phyloP scores from a whole-genome alignment of 164 flowering plant species.

The Pachysandra terminalis region DNA sequence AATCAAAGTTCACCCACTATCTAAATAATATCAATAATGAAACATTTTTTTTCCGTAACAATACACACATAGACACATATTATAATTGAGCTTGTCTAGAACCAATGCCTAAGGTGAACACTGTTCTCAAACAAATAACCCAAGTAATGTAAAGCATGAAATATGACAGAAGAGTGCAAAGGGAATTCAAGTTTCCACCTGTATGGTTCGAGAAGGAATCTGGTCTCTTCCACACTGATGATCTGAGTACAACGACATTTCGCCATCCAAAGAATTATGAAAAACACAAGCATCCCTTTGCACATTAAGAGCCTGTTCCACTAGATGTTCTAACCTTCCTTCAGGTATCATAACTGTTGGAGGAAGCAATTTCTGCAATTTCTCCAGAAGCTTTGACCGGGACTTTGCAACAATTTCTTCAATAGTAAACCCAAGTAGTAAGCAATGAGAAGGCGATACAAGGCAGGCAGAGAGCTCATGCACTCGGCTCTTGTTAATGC shows the following conservation, averaged over 20 bases:
- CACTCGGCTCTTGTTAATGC: slow-evolving; percentile 40
- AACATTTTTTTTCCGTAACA: too few relatives aligned
- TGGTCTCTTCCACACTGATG: slow-evolving; percentile 79
- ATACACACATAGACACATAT: too few relatives aligned
- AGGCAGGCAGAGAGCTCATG: slow-evolving; percentile 63
- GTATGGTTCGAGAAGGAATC: slow-evolving; percentile 73
- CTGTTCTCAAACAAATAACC: too few relatives aligned
- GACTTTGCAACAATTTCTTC: slow-evolving; percentile 32
- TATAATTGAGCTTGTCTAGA: too few relatives aligned
- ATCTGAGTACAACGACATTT: slow-evolving; percentile 69
- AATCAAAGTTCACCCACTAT: too few relatives aligned
- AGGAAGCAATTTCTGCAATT: slow-evolving; percentile 70
- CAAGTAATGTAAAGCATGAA: neutral
- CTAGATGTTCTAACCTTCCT: slow-evolving; percentile 68
- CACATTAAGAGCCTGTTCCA: slow-evolving; percentile 75
- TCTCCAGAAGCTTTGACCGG: slow-evolving; percentile 46
- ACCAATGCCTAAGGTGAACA: too few relatives aligned
- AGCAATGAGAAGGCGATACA: slow-evolving; percentile 37
- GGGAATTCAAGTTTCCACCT: slow-evolving; percentile 40
- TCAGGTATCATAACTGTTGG: slow-evolving; percentile 66
- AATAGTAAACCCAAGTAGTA: slow-evolving; percentile 26
- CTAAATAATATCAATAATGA: too few relatives aligned
- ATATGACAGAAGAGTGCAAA: neutral
- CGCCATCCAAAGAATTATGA: slow-evolving; percentile 65
- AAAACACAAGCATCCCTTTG: slow-evolving; percentile 69